Conservation (phyloP, 371 early-diverging fungal genomes). For the Coemansia sp. region DNA sequence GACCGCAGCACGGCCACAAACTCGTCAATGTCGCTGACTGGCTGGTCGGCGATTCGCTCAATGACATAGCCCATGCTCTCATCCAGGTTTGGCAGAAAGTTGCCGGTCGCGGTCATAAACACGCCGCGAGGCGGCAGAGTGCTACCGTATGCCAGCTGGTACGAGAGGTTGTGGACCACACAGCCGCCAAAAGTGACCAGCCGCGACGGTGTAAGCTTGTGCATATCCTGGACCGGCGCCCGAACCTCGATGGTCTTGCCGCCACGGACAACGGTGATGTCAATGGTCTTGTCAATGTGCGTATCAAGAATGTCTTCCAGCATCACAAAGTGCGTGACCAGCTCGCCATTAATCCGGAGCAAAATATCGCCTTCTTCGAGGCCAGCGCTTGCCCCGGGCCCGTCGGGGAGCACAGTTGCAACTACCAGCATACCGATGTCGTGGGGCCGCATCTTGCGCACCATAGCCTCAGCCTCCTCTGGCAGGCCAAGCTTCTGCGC, state of each 20-base stretch:
- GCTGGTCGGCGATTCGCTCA: slow-evolving; percentile 64
- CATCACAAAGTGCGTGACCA: slow-evolving; percentile 83
- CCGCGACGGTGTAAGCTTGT: slow-evolving; percentile 64
- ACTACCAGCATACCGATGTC: slow-evolving; percentile 90
- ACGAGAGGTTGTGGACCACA: slow-evolving; percentile 77
- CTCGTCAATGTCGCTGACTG: slow-evolving; percentile 70
- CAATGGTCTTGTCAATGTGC: slow-evolving; percentile 67
- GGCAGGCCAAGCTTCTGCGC: slow-evolving; percentile 68
- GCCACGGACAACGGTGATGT: slow-evolving; percentile 67
- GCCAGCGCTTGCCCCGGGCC: slow-evolving; percentile 64
- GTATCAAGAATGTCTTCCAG: slow-evolving; percentile 77
- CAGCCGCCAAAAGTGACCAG: slow-evolving; percentile 82
- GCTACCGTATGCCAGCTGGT: slow-evolving; percentile 80
- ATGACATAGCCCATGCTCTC: slow-evolving; percentile 55
- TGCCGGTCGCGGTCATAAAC: slow-evolving; percentile 68
- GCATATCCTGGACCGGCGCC: slow-evolving; percentile 68
- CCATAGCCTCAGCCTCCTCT: slow-evolving; percentile 65
- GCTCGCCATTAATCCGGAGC: slow-evolving; percentile 71
- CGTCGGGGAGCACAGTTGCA: slow-evolving; percentile 78
- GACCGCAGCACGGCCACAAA: slow-evolving; percentile 65
- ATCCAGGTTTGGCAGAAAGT: slow-evolving; percentile 56
- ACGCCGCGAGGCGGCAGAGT: slow-evolving; percentile 73
- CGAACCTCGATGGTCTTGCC: slow-evolving; percentile 56
- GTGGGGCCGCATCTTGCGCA: slow-evolving; percentile 64
- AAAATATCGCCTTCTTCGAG: slow-evolving; percentile 89